phyloP scores from a whole-genome alignment of 192 early-diverging fungal species.

The Mortierella antarctica region DNA sequence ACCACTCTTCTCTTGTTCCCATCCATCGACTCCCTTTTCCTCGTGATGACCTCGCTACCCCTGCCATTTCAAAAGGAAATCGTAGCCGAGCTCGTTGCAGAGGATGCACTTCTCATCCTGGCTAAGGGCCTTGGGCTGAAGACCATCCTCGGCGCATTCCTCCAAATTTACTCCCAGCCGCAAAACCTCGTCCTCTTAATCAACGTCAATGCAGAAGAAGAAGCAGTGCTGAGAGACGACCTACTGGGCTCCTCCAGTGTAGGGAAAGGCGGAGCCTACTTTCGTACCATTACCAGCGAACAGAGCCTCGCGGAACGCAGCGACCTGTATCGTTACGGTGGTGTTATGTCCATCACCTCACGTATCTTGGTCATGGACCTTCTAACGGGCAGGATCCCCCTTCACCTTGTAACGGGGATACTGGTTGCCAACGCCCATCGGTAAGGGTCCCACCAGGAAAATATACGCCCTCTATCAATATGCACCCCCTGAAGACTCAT shows the following conservation, averaged over 20 bases:
- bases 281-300: conserved; percentile 41
- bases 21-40: not conserved
- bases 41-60: conserved; percentile 32
- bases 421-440: conserved; percentile 88
- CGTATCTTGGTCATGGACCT: conserved; percentile 92
- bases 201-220: conserved; percentile 73
- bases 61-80: conserved; percentile 76
- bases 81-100: conserved; percentile 71
- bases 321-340: conserved; percentile 82
- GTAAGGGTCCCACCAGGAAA: conserved; percentile 38
- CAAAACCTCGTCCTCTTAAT: conserved; percentile 83
- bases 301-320: conserved; percentile 44
- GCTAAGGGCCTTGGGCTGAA: conserved; percentile 83
- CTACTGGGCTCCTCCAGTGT: conserved; percentile 25
- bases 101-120: conserved; percentile 85
- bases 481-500: not conserved
- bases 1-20: not conserved
- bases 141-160: conserved; percentile 74
- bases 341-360: conserved; percentile 87
- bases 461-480: not conserved
- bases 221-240: conserved; percentile 53
- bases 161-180: conserved; percentile 74
- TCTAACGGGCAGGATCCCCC: conserved; percentile 80
- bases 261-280: conserved; percentile 19
- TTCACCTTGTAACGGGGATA: conserved; percentile 82